These are phyloP conservation scores for Volutella citrinella DNA, from an alignment of 2,329 filamentous ascomycete species.

Conservation along the genomic window DNA sequence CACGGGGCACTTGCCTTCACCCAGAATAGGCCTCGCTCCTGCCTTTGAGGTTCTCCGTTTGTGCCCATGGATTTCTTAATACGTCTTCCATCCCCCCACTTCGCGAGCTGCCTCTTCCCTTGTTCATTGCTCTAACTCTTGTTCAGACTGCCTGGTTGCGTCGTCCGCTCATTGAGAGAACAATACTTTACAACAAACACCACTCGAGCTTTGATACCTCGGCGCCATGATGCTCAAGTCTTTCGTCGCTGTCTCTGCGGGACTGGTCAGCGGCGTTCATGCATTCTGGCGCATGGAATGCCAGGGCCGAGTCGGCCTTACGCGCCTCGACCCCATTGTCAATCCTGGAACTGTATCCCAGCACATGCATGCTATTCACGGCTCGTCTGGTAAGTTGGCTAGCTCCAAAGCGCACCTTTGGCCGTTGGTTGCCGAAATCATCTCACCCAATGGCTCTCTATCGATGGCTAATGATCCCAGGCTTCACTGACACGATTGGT, in stretches of 20 bases:
- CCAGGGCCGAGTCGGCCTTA: constrained; percentile 64
- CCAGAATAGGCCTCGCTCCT: too few relatives aligned
- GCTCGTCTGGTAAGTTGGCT: constrained; percentile 66
- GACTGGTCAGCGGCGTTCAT: constrained; percentile 39
- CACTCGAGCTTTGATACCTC: constrained; percentile 24
- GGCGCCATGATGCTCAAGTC: constrained; percentile 32
- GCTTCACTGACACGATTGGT: constrained; percentile 58
- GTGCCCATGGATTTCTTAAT: too few relatives aligned
- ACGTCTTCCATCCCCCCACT: too few relatives aligned
- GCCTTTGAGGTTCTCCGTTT: too few relatives aligned
- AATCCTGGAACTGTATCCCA: constrained; percentile 54
- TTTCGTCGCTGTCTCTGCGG: constrained; percentile 29
- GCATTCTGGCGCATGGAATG: constrained; percentile 94
- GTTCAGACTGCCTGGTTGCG: constrained; percentile 32
- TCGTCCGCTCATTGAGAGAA: constrained; percentile 31
- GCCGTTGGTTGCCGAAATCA: too few relatives aligned
- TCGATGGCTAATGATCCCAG: constrained; percentile 41
- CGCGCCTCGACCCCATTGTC: constrained; percentile 75
- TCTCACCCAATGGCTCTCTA: background rate
- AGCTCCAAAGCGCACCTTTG: too few relatives aligned
- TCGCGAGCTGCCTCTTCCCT: constrained; percentile 1
- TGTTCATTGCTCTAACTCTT: constrained; percentile 4
- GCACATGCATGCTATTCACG: constrained; percentile 75
- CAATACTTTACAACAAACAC: constrained; percentile 9
- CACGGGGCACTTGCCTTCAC: too few relatives aligned